A percentile compares a stretch with the other conserved stretches of the same genome.
phyloP scores from a whole-genome alignment of 2,329 filamentous ascomycete species.

The Aaosphaeria arxii region DNA sequence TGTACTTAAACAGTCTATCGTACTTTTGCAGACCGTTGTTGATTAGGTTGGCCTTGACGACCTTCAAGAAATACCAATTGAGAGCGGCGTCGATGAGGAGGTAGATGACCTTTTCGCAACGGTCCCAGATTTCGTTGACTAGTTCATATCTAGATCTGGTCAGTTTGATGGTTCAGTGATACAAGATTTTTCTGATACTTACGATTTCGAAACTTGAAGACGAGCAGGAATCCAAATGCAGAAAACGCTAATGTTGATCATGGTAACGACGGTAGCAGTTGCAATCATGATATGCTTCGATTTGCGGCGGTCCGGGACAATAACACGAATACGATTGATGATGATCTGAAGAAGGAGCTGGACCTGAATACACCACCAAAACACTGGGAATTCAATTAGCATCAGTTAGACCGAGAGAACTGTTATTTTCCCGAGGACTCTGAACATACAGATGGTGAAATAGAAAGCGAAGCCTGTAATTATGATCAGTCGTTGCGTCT shows the following conservation, averaged over 20 bases:
- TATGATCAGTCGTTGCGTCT: not conserved
- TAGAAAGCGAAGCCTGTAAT: slow-evolving; percentile 32
- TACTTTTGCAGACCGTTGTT: slow-evolving; percentile 52
- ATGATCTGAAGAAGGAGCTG: slow-evolving; percentile 40
- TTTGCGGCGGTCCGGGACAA: slow-evolving; percentile 27
- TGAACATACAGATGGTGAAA: slow-evolving; percentile 23
- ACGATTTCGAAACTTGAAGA: slow-evolving; percentile 26
- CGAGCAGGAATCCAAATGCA: slow-evolving; percentile 42
- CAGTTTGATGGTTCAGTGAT: too few relatives aligned
- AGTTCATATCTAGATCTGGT: slow-evolving; percentile 17
- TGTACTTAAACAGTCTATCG: slow-evolving; percentile 49
- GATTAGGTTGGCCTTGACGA: slow-evolving; percentile 47
- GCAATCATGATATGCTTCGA: slow-evolving; percentile 34
- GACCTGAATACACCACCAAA: slow-evolving; percentile 38
- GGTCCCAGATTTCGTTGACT: slow-evolving; percentile 40
- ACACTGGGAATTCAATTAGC: slow-evolving; percentile 17
- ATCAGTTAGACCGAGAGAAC: not conserved
- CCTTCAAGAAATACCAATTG: slow-evolving; percentile 41
- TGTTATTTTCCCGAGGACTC: not conserved
- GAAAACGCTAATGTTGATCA: slow-evolving; percentile 37
- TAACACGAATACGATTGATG: slow-evolving; percentile 39
- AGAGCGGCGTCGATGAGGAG: slow-evolving; percentile 34
- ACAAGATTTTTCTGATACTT: not conserved
- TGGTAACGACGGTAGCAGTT: slow-evolving; percentile 36
- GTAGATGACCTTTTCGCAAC: slow-evolving; percentile 37